These are phyloP conservation scores for Trichoderma hamatum DNA, from an alignment of 2,329 filamentous ascomycete genomes.

Conservation along the genomic window DNA sequence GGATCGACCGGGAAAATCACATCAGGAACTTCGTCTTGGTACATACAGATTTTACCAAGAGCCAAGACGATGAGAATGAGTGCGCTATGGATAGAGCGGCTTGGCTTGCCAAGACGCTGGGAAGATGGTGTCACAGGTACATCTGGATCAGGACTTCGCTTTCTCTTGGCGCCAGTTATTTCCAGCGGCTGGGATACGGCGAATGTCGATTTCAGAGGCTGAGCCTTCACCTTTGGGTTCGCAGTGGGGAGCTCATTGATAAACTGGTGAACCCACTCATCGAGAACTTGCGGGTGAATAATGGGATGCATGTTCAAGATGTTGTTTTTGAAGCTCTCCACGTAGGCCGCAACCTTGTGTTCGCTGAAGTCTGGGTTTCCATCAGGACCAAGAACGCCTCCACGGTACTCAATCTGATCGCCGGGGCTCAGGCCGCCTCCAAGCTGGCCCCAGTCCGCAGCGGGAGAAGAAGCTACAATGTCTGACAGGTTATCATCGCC, in stretches of 20 bases:
- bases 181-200: slow-evolving; percentile 39
- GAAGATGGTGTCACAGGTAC: slow-evolving; percentile 36
- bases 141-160: slow-evolving; percentile 54
- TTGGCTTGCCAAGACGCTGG: slow-evolving; percentile 53
- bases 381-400: slow-evolving; percentile 44
- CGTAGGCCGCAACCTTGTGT: slow-evolving; percentile 54
- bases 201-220: slow-evolving; percentile 39
- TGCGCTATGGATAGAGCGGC: slow-evolving; percentile 75
- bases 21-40: slow-evolving; percentile 59
- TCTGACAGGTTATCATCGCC: slow-evolving; percentile 54
- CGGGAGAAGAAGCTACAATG: slow-evolving; percentile 56
- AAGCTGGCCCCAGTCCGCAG: slow-evolving; percentile 62
- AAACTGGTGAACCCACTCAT: slow-evolving; percentile 57
- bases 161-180: slow-evolving; percentile 53
- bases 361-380: slow-evolving; percentile 60
- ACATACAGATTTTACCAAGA: slow-evolving; percentile 77
- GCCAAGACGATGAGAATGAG: slow-evolving; percentile 82
- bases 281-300: slow-evolving; percentile 56
- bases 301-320: slow-evolving; percentile 69
- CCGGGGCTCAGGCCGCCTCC: slow-evolving; percentile 52
- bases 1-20: slow-evolving; percentile 50
- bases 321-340: slow-evolving; percentile 60
- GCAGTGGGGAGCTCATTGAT: slow-evolving; percentile 50
- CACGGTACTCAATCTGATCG: slow-evolving; percentile 45
- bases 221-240: slow-evolving; percentile 35